Evolutionary conservation across 352 stramenopile species (phyloP), one percentile per base, ranked within the genome.

Genomic region (Phytophthora constricta): DNA sequence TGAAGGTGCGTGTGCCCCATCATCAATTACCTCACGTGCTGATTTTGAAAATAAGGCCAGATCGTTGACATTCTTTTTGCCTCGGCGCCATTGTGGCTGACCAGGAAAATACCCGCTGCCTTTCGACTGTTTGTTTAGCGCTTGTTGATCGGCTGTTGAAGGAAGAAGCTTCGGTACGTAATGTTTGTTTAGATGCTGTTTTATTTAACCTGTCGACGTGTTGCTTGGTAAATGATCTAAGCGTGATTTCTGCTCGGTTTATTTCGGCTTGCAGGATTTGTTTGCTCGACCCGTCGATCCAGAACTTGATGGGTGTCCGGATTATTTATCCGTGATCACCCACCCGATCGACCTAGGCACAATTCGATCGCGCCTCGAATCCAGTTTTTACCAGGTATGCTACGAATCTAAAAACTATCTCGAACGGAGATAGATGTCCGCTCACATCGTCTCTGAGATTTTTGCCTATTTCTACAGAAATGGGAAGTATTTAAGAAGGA

Each of bases 291-390:
- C 90, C 2, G 90, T 97, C 13, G 79, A 96, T 72, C 87, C 89
- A 0, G 84, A 86, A 57, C 70, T 87, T 34, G 86, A 96, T 65
- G 86, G 86, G 27, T 95, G 89, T 73, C 86, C 86, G 9, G 86
- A 95, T 60, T 97, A 97, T 55, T 76, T 95, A 43, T 80, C 76
- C 10, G 76, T 96, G 27, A 91, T 97, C 59, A 66, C 88, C 50
- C 72, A 93, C 7, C 90, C 90, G 1, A 97, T 97, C 63, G 90
- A 97, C 64, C 73, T 97, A 13, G 87, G 86, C 13, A 97, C 90
- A 3, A 92, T 97, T 55, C 82, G 77, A 23, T 79, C 74, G 17
- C 87, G 87, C 19, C 54, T 89, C 1, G 70, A 84, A 26, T 59
- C 57, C 41, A 81, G 72, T 25, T 87, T 83, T 66, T 97, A 97